Base-by-base conservation (phyloP, 225 moss, liverwort and hornwort genomes). In the Takakia lepidozioides region DNA sequence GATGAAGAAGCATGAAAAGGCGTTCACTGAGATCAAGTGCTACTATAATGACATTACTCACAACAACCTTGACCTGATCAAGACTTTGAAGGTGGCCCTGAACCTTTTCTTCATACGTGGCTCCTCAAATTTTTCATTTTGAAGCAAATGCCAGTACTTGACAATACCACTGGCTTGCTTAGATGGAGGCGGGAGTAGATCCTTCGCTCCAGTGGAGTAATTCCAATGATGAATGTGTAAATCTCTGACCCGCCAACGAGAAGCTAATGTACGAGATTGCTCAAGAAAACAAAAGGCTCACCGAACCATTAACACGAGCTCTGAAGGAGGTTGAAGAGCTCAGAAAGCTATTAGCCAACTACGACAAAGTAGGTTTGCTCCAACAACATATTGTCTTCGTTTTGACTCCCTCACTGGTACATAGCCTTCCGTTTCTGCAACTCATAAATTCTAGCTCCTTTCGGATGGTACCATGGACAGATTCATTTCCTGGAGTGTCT, bases 41-140 rank as follows among this genome's bases (percentile, higher is more conserved):
- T 98, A 98, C 30, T 98, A 98, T n/a, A 98, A 98, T 5, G 87
- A 98, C 56, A 85, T 98, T 26, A 98, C 85, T 27, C 87, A 91
- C 51, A 91, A 98, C 45, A 98, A 98, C 56, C 67, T 98, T 4
- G 85, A 98, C 54, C 59, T 98, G 13, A 91, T 98, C 22, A 98
- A 98, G 61, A 78, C 69, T 49, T 54, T 98, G 14, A 98, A 98
- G 69, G 95, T 87, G 34, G 0, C n/a, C 13, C 10, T 13, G 9
- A 9, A 37, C 13, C 13, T 13, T 37, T 9, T 8, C 13, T 9
- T 8, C 10, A 9, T 37, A 37, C 9, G 13, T 8, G 36, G 10
- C 36, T 37, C 28, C 20, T 46, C 13, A 8, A 18, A 30, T 2
- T 5, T 4, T 29, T 10, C 2, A 6, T 21, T 3, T 24, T 19